Percentiles rank a stretch among this genome's conserved stretches.
These are phyloP conservation scores for Neoboletus magnificus DNA, from an alignment of 768 basidiomycete species.

Conservation along the genomic window DNA sequence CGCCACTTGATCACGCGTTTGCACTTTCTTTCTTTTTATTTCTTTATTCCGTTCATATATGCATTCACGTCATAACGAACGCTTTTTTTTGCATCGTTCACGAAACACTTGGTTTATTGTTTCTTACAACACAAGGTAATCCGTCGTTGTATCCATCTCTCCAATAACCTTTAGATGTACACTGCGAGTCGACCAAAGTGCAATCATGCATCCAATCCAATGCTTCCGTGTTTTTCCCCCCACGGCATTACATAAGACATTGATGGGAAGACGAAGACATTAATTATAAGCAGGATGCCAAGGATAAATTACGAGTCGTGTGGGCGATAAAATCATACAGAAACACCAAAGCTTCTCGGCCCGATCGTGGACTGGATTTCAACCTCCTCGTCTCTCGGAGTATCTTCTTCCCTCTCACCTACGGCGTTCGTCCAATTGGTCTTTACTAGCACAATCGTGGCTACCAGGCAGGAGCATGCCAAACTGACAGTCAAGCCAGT, in stretches of 20 bases:
- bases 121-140: conserved; percentile 26
- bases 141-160: conserved; percentile 19
- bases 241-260: too few species aligned
- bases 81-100: conserved; percentile 15
- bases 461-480: conserved; percentile 18
- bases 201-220: conserved; percentile 3
- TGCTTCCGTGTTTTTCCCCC: too few species aligned
- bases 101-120: conserved; percentile 17
- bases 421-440: conserved; percentile 14
- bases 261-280: too few species aligned
- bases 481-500: conserved; percentile 21
- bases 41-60: conserved; percentile 27
- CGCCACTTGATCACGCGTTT: neutral
- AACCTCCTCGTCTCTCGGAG: neutral
- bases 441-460: conserved; percentile 17
- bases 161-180: conserved; percentile 13
- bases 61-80: conserved; percentile 16
- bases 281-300: neutral
- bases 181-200: conserved; percentile 11
- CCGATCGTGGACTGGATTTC: neutral
- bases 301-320: neutral
- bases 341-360: neutral
- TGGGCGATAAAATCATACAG: neutral
- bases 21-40: neutral
- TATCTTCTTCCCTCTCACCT: neutral